Evolutionary conservation across 2,329 filamentous ascomycete species (phyloP).

Genomic region (Pyricularia grisea): DNA sequence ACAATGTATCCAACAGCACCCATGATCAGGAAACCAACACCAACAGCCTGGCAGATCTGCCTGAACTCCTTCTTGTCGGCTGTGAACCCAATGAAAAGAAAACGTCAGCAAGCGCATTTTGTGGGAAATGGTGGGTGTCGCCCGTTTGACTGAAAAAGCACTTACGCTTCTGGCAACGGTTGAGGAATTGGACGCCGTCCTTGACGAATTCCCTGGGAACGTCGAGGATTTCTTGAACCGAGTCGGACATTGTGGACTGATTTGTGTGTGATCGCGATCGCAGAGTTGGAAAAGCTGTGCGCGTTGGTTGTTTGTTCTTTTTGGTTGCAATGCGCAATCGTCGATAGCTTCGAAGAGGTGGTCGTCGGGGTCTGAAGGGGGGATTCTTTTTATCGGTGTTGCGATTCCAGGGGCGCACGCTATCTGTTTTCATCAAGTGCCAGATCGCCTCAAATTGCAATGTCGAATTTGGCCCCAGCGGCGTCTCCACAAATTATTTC

Average conservation of each 20-base stretch:
- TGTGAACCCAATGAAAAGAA: conserved; percentile 12
- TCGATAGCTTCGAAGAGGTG: neutral
- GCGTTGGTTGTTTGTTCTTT: neutral
- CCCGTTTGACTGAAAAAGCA: conserved; percentile 6
- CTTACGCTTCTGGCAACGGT: conserved; percentile 53
- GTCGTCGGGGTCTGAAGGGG: neutral
- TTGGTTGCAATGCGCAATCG: neutral
- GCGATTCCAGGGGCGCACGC: neutral
- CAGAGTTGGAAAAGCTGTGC: neutral
- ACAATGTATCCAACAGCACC: conserved; percentile 61
- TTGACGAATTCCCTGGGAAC: conserved; percentile 56
- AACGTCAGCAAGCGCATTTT: neutral
- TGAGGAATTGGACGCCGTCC: conserved; percentile 53
- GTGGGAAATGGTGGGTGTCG: neutral
- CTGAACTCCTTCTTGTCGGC: conserved; percentile 44
- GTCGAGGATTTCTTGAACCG: conserved; percentile 62
- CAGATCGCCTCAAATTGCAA: conserved; percentile 5
- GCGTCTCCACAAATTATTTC: neutral
- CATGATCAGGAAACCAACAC: conserved; percentile 62
- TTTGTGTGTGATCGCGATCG: neutral
- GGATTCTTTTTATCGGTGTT: neutral
- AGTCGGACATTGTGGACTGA: conserved; percentile 47
- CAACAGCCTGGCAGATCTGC: conserved; percentile 47
- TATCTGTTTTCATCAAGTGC: conserved; percentile 1
- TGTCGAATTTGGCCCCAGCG: neutral